phyloP scores from a whole-genome alignment of 495 filamentous ascomycete genomes.

The Aspergillus leporis region DNA sequence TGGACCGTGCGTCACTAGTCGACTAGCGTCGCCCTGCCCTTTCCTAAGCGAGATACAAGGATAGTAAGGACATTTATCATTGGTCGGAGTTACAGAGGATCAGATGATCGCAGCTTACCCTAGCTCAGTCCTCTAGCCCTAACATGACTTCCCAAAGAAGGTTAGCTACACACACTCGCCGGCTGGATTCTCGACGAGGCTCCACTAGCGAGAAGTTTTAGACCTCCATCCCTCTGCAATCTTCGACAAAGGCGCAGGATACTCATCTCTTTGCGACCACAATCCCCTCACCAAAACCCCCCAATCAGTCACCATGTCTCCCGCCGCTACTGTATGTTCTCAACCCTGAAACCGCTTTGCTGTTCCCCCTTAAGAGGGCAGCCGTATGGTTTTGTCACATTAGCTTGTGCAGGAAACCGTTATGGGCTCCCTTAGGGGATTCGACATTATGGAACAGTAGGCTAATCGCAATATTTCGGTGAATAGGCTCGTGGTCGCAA shows the following conservation, averaged over 20 bases:
- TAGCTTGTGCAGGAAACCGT: not conserved
- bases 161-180: conserved; percentile 29
- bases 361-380: conserved; percentile 56
- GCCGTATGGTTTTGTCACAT: conserved; percentile 14
- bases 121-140: conserved; percentile 25
- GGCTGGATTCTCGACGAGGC: conserved; percentile 19
- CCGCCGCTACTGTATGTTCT: conserved; percentile 70
- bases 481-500: conserved; percentile 56
- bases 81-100: not conserved
- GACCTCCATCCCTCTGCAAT: conserved; percentile 29
- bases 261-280: conserved; percentile 60
- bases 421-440: conserved; percentile 20
- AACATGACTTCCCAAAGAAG: conserved; percentile 25
- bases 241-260: conserved; percentile 54
- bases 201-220: conserved; percentile 30
- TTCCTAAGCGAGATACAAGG: not conserved
- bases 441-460: conserved; percentile 81
- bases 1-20: conserved; percentile 21
- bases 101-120: conserved; percentile 10
- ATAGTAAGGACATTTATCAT: not conserved
- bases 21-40: conserved; percentile 19
- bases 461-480: conserved; percentile 59
- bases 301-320: conserved; percentile 50
- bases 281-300: conserved; percentile 23
- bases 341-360: conserved; percentile 75